Evolutionary conservation across 345 rosid species (phyloP), one percentile per base, ranked within the genome.

Genomic region (Syzygium oleosum): DNA sequence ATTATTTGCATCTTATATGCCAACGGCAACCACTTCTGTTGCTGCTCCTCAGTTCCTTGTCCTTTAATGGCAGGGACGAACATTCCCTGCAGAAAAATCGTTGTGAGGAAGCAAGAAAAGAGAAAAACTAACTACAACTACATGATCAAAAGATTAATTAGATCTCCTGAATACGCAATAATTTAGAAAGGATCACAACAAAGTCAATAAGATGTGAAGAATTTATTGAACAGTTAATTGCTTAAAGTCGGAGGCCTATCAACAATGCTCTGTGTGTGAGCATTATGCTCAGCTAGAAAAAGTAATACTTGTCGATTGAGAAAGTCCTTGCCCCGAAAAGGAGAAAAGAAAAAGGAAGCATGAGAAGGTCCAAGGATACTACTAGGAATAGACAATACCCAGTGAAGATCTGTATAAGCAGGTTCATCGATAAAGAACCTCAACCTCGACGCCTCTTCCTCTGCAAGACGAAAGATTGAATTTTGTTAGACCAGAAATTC

Each of bases 31-130:
- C 99, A 98, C 90, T 97, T 95, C 92, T 94, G 86, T 59, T 97
- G 99, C 92, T 98, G 99, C 94, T 97, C 98, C 13, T 94, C 98
- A 13, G 99, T 97, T 21, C 99, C 99, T 87, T 96, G 99, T 51
- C 99, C 99, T 91, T 93, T 94, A 85, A 98, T 97, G 89, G 99
- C 98, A 51, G 99, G 99, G 56, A 97, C 85, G 89, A 97, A 98
- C 99, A 98, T 98, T 89, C 99, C 99, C 99, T 98, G 88, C 68
- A 84, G 56, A 80, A 86, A 51, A 89, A 85, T n/a, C 84, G 83
- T 27, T 29, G 13, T 61, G 46, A 29, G 86, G 21, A 54, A 65
- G 52, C 65, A 85, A 51, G 61, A 65, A 84, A 51, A 13, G 38
- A 25, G 55, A 61, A 25, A 25, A 34, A 73, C 27, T 73, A 73